Percentiles rank a stretch among this genome's conserved stretches.
phyloP scores from a whole-genome alignment of 139 green algal species.

The Parachlorella kessleri region DNA sequence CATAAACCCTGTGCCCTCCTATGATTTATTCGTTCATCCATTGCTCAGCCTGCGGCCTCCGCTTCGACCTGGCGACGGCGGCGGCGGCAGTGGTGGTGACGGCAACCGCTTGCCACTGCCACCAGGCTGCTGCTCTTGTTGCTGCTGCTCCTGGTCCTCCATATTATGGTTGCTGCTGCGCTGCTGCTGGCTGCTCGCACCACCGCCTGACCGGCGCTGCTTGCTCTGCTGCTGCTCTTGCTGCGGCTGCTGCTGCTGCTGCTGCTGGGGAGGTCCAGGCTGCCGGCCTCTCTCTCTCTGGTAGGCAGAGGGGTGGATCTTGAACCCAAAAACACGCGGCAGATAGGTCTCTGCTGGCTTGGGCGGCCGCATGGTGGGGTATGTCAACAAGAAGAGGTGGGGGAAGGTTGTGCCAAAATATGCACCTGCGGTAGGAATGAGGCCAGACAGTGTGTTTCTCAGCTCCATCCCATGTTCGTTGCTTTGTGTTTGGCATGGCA shows the following conservation, averaged over 20 bases:
- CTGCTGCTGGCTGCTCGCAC: not conserved
- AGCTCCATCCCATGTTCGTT: too few species aligned
- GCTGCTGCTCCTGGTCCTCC: not conserved
- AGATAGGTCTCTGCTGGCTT: conserved; percentile 70
- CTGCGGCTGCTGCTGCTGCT: too few species aligned
- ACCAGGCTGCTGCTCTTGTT: not conserved
- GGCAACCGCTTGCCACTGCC: not conserved
- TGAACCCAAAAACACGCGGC: conserved; percentile 97
- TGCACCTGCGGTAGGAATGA: conserved; percentile 89
- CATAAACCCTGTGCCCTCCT: too few species aligned
- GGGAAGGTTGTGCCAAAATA: conserved; percentile 98
- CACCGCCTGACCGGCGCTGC: not conserved
- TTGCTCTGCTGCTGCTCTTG: too few species aligned
- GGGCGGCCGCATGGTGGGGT: conserved; percentile 71
- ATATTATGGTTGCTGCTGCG: too few species aligned
- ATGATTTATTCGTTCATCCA: too few species aligned
- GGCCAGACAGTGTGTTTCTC: too few species aligned
- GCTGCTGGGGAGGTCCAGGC: too few species aligned
- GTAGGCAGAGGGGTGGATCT: conserved; percentile 64
- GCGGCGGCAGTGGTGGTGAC: too few species aligned
- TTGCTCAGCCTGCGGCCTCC: too few species aligned
- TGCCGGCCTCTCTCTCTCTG: not conserved
- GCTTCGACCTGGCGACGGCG: too few species aligned
- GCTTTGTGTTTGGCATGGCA: too few species aligned
- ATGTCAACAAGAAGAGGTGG: conserved; percentile 96